phyloP scores from a whole-genome alignment of 176 grass and related monocot species.

The Aegilops speltoides region DNA sequence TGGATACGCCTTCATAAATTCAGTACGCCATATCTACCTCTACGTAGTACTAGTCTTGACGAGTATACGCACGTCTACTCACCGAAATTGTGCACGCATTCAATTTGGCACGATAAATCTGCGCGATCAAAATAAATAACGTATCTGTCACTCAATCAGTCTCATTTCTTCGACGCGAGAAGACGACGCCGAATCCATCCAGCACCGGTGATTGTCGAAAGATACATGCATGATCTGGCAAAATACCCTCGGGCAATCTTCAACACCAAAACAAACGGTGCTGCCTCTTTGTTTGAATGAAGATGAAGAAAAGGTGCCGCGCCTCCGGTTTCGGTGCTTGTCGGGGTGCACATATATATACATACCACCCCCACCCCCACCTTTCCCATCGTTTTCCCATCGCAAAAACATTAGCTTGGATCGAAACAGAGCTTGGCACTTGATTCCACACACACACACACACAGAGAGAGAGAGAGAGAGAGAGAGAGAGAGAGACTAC shows the following conservation, averaged over 20 bases:
- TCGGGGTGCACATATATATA: neutral
- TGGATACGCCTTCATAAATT: neutral
- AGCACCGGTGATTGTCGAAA: neutral
- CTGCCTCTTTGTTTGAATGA: neutral
- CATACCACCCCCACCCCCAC: neutral
- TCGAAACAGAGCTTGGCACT: neutral
- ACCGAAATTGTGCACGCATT: neutral
- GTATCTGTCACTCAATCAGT: neutral
- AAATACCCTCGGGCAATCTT: neutral
- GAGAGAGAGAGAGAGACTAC: too few species aligned
- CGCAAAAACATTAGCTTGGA: neutral
- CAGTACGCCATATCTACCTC: neutral
- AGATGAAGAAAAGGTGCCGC: too few species aligned
- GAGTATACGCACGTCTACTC: neutral
- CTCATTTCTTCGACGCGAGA: neutral
- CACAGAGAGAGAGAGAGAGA: too few species aligned
- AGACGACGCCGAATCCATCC: neutral
- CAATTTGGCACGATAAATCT: neutral
- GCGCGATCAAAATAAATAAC: neutral
- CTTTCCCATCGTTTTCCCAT: neutral
- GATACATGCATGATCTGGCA: neutral
- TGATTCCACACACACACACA: neutral
- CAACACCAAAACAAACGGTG: neutral
- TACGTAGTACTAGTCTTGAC: neutral
- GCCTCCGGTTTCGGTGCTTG: neutral